Evolutionary conservation across 2,329 filamentous ascomycete genomes (phyloP).

Genomic region (Diplocarpon mali): DNA sequence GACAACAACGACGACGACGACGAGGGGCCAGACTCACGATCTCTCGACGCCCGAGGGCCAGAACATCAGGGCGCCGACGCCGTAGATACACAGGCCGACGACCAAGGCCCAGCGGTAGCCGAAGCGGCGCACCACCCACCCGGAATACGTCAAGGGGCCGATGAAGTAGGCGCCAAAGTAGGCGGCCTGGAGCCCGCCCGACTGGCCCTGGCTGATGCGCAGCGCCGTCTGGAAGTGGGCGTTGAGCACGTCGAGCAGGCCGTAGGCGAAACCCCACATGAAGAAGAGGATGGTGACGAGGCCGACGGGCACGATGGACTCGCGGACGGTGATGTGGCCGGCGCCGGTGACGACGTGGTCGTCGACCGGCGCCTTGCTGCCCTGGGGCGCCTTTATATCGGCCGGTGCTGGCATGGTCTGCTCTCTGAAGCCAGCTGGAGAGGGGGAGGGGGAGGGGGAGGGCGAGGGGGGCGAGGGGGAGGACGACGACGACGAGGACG

Average conservation of each 20-base stretch:
- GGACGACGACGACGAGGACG: too few species aligned
- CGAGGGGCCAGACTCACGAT: constrained; percentile 20
- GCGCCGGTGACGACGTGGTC: constrained; percentile 53
- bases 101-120: constrained; percentile 77
- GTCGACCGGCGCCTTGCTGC: constrained; percentile 35
- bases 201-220: constrained; percentile 44
- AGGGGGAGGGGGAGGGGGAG: too few species aligned
- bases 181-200: constrained; percentile 55
- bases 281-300: constrained; percentile 69
- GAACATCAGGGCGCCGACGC: constrained; percentile 66
- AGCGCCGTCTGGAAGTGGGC: constrained; percentile 41
- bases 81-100: constrained; percentile 62
- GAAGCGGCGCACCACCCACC: constrained; percentile 57
- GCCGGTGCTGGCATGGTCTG: neutral
- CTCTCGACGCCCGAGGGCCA: constrained; percentile 60
- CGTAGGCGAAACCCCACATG: constrained; percentile 83
- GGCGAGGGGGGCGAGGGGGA: too few species aligned
- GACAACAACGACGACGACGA: too few species aligned
- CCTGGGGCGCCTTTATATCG: neutral
- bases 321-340: constrained; percentile 53
- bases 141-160: constrained; percentile 53
- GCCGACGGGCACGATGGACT: constrained; percentile 38
- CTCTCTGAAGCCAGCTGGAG: too few species aligned
- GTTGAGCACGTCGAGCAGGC: constrained; percentile 73
- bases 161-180: constrained; percentile 65